Base-by-base conservation (phyloP, 352 stramenopile species). In the Pythium aphanidermatum region DNA sequence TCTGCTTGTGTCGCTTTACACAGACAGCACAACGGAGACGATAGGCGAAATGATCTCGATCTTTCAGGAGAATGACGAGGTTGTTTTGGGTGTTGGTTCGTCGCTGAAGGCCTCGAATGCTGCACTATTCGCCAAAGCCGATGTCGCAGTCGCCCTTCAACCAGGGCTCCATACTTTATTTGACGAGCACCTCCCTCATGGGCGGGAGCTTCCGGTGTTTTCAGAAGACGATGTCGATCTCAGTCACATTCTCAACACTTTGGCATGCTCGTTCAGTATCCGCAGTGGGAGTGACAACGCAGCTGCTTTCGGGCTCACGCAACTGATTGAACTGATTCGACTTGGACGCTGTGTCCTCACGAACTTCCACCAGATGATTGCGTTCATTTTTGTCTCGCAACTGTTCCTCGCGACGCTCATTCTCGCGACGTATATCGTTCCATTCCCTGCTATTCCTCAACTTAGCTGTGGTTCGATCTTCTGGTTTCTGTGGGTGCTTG, bases 1-100 rank as follows among this genome's bases (percentile, higher is more conserved):
- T 12, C 70, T 99, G 9, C 65, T 99, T 23, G 96, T 99, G 23
- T 98, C 86, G 38, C 68, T 99, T 6, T 99, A 98, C 60, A 99
- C 96, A 2, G 96, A 99, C 69, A 96, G 92, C 31, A 98, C 94
- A 3, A 94, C 96, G 12, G 71, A 94, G 46, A 98, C 88, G 12
- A 97, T 97, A 26, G 85, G 80, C 54, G 89, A 98, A 46, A 98
- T 99, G 76, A 78, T 90, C 20, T 77, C 62, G 1, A 83, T 94
- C 26, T 95, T 95, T 39, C 78, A 92, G 28, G 69, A 91, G 35
- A 81, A 94, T 51, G 49, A 91, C 26, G 83, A 92, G 55, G 75
- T 94, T 25, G 66, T 91, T 16, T 70, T 92, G 60, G 80, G 75
- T 17, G 77, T 94, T 23, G 82, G 82, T 0, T 86, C 74, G 17